Evolutionary conservation across 768 basidiomycete genomes (phyloP).

Genomic region (Leccinum arenicola): DNA sequence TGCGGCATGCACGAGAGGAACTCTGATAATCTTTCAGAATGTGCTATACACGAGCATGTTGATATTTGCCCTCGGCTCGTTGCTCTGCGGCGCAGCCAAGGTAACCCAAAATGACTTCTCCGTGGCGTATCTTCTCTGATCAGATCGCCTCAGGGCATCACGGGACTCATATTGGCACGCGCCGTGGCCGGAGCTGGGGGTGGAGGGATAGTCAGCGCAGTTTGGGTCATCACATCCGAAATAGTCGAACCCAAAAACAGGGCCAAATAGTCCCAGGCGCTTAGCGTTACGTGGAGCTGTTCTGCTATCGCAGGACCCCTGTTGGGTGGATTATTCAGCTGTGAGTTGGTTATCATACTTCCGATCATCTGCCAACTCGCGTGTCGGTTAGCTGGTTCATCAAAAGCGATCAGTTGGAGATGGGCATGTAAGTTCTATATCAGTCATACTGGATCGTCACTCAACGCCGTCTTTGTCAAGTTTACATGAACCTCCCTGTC

Average conservation of each 20-base stretch:
- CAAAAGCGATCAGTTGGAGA: slow-evolving; percentile 59
- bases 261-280: slow-evolving; percentile 82
- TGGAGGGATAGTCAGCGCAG: slow-evolving; percentile 80
- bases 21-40: slow-evolving; percentile 38
- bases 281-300: slow-evolving; percentile 84
- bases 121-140: slow-evolving; percentile 17
- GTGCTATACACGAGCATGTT: slow-evolving; percentile 71
- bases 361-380: slow-evolving; percentile 16
- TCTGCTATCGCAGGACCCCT: slow-evolving; percentile 83
- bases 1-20: not conserved
- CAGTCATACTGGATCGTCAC: slow-evolving; percentile 10
- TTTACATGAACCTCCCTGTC: slow-evolving; percentile 81
- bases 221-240: slow-evolving; percentile 86
- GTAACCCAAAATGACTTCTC: slow-evolving; percentile 36
- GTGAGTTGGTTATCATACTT: slow-evolving; percentile 39
- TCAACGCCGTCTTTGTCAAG: slow-evolving; percentile 37
- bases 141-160: slow-evolving; percentile 33
- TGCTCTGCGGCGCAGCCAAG: slow-evolving; percentile 73
- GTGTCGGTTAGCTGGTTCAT: slow-evolving; percentile 30
- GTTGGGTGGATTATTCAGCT: slow-evolving; percentile 79
- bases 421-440: slow-evolving; percentile 69
- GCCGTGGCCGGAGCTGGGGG: slow-evolving; percentile 76
- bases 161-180: slow-evolving; percentile 67
- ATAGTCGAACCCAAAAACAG: slow-evolving; percentile 69
- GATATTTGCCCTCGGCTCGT: slow-evolving; percentile 75